These are phyloP conservation scores for Fragaria nilgerrensis DNA, from an alignment of 306 rosid species.

Conservation along the genomic window DNA sequence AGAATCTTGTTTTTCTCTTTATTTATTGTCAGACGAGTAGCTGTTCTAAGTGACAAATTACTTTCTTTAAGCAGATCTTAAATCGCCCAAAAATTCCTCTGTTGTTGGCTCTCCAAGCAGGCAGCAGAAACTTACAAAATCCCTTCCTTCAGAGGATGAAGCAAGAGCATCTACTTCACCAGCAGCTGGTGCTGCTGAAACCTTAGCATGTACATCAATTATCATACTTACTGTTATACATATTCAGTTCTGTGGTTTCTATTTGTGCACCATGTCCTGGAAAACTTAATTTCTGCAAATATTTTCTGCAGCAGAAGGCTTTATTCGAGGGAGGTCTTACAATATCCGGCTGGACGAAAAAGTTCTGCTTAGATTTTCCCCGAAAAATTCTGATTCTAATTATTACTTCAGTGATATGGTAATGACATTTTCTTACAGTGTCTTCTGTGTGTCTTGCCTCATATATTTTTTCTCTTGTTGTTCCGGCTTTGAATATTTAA, in stretches of 20 bases:
- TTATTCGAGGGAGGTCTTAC: slow-evolving; percentile 92
- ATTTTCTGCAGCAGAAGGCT: slow-evolving; percentile 98
- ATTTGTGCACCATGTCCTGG: slow-evolving; percentile 13
- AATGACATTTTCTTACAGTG: slow-evolving; percentile 16
- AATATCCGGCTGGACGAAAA: slow-evolving; percentile 90
- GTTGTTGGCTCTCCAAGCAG: slow-evolving; percentile 52
- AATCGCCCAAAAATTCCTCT: slow-evolving; percentile 51
- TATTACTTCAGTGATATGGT: slow-evolving; percentile 96
- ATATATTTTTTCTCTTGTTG: slow-evolving; percentile 1
- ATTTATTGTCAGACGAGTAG: slow-evolving; percentile 20
- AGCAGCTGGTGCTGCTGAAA: slow-evolving; percentile 50
- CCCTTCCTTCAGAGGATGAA: slow-evolving; percentile 58
- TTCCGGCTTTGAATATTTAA: background rate
- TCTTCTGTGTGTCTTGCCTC: slow-evolving; percentile 16
- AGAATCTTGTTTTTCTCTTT: slow-evolving; percentile 12
- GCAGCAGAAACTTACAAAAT: slow-evolving; percentile 50
- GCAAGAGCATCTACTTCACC: slow-evolving; percentile 62
- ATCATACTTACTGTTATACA: slow-evolving; percentile 23
- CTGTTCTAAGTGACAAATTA: slow-evolving; percentile 32
- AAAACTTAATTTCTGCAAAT: slow-evolving; percentile 51
- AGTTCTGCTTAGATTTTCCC: slow-evolving; percentile 92
- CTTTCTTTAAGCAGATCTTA: slow-evolving; percentile 53
- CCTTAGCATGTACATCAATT: slow-evolving; percentile 65
- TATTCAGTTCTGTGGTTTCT: slow-evolving; percentile 11
- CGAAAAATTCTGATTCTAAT: slow-evolving; percentile 81